Evolutionary conservation across 2,329 filamentous ascomycete species (phyloP), one percentile per base, ranked within the genome.

Genomic region (Graphilbum ipis-grandicollis): DNA sequence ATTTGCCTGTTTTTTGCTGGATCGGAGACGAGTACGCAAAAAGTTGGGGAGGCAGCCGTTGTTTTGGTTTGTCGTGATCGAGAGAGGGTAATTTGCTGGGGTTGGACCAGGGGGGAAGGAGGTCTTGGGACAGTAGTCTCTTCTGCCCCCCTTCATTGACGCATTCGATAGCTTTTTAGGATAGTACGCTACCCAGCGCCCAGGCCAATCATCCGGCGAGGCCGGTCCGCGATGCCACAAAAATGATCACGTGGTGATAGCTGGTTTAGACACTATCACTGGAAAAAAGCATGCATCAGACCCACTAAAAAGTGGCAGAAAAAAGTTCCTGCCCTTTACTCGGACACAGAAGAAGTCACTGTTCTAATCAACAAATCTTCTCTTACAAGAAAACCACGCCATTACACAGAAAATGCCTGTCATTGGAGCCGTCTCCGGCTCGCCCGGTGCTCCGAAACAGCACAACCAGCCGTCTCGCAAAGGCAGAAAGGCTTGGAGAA

Each of bases 401-500:
- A 12, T 12, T 12, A 25, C 32, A 34, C 12, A 12, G 5, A 14
- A 33, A 12, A 75, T 75, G 70, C 66, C 69, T n/a, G 59, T 68
- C 19, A 48, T 74, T 21, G 56, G 59, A 45, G 57, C 60, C 34
- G 57, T 56, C 34, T 56, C 62, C 30, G 66, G 59, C 41, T 58
- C 67, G 26, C 57, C 59, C 12, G 58, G 66, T 26, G 79, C 82
- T 15, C 86, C 85, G 10, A 74, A 77, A 44, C 83, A 92, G 47
- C 75, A 79, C 59, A 85, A 73, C 44, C 90, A 98, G 57, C 74
- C 85, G 19, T 96, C 88, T 5, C 71, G 90, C 53, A 98, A 98
- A 56, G 90, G 92, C 49, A 96, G 96, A 61, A 96, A 93, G 63
- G 88, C 90, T 23, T 98, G 90, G 90, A 73, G 90, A 52, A 98